Percentiles rank a stretch among this genome's conserved stretches.
These are phyloP conservation scores for Colletotrichum tanaceti DNA, from an alignment of 2,329 filamentous ascomycete species.

Conservation along the genomic window DNA sequence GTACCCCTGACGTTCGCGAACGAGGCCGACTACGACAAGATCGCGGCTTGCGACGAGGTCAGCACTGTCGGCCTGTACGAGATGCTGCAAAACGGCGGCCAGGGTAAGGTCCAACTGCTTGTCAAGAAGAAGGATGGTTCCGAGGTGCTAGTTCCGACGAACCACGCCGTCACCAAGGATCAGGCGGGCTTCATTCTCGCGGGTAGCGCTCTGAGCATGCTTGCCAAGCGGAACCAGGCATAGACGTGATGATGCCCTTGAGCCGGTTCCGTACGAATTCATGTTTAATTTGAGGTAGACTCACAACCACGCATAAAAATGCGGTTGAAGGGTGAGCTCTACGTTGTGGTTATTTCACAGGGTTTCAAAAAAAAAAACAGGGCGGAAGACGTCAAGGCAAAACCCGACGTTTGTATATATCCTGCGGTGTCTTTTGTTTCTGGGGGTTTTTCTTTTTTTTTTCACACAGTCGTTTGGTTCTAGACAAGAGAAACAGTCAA, in stretches of 20 bases:
- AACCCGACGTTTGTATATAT: constrained; percentile 31
- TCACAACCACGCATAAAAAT: neutral
- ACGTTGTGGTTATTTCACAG: neutral
- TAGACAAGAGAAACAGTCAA: neutral
- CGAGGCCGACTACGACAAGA: constrained; percentile 86
- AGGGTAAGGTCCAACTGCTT: constrained; percentile 77
- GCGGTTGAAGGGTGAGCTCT: neutral
- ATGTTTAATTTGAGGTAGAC: neutral
- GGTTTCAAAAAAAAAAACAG: neutral
- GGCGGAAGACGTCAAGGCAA: constrained; percentile 24
- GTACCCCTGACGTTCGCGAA: constrained; percentile 92
- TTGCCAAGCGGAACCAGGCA: constrained; percentile 68
- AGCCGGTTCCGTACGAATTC: neutral
- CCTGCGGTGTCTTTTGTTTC: constrained; percentile 8
- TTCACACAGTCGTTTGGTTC: neutral
- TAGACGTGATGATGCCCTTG: neutral
- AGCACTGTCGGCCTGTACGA: constrained; percentile 85
- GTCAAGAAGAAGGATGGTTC: constrained; percentile 74
- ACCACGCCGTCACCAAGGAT: constrained; percentile 88
- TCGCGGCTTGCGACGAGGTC: constrained; percentile 86
- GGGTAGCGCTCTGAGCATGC: constrained; percentile 90
- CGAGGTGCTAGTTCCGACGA: constrained; percentile 78
- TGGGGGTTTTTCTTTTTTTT: neutral
- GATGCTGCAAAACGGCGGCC: constrained; percentile 80
- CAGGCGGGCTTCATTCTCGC: constrained; percentile 94